Evolutionary conservation across 2,329 filamentous ascomycete genomes (phyloP).

Genomic region (Nemania sp.): DNA sequence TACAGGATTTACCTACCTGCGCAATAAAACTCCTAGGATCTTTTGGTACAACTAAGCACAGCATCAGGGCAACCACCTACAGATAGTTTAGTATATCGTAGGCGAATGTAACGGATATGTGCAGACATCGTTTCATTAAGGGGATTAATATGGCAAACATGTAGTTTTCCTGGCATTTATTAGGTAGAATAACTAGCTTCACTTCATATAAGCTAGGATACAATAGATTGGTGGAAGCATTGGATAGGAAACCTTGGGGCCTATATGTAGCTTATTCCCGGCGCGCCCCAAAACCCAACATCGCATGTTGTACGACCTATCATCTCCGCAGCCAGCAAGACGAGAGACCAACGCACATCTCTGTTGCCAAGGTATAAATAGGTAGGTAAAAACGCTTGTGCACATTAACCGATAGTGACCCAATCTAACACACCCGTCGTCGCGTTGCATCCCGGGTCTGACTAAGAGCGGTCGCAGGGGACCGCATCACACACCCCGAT

Average conservation of each 20-base stretch:
- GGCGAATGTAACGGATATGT: neutral
- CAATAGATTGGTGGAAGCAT: slow-evolving; percentile 1
- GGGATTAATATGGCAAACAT: neutral
- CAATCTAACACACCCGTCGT: slow-evolving; percentile 13
- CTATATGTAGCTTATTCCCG: neutral
- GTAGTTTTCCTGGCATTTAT: neutral
- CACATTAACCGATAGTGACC: slow-evolving; percentile 16
- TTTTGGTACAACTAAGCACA: neutral
- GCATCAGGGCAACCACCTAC: neutral
- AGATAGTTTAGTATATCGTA: neutral
- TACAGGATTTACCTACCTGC: neutral
- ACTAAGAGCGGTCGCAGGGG: slow-evolving; percentile 36
- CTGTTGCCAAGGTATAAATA: slow-evolving; percentile 11
- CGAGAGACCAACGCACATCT: slow-evolving; percentile 17
- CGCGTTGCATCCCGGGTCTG: slow-evolving; percentile 38
- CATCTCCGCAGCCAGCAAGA: slow-evolving; percentile 22
- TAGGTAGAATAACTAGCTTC: neutral
- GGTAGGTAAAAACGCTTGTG: neutral
- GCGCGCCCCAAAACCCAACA: slow-evolving; percentile 1
- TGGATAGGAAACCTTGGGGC: neutral
- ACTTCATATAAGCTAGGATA: neutral
- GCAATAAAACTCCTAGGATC: neutral
- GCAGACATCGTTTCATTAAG: neutral
- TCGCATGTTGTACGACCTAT: slow-evolving; percentile 12
- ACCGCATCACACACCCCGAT: slow-evolving; percentile 15